Conservation (phyloP, 805 yeast species). For the Kodamaea hsintzibuensis region DNA sequence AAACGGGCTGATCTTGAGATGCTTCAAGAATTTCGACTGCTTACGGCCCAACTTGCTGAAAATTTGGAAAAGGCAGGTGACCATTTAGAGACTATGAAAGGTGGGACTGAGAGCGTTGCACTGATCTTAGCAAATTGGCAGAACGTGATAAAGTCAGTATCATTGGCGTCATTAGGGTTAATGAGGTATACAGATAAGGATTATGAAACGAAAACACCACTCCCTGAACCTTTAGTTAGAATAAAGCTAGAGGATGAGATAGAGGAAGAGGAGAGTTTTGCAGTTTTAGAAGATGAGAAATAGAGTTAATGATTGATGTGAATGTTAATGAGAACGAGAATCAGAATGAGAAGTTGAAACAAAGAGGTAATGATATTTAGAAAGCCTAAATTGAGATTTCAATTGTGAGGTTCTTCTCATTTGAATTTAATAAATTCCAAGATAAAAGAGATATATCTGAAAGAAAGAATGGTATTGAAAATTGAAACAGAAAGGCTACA, state of each 20-base stretch:
- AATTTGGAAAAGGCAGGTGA: constrained; percentile 51
- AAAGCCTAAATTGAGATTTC: too few species aligned
- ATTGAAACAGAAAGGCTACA: too few species aligned
- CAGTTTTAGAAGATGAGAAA: not conserved
- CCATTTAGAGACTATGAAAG: constrained; percentile 48
- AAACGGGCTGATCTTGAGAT: constrained; percentile 53
- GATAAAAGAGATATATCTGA: too few species aligned
- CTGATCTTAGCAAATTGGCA: constrained; percentile 65
- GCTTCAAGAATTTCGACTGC: constrained; percentile 47
- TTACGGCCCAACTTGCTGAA: constrained; percentile 45
- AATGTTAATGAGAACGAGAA: too few species aligned
- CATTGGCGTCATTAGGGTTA: constrained; percentile 59
- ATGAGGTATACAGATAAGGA: constrained; percentile 44
- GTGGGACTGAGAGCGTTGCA: constrained; percentile 63
- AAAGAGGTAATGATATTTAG: too few species aligned
- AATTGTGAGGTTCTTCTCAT: too few species aligned
- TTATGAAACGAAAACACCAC: constrained; percentile 44
- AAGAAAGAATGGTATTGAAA: too few species aligned
- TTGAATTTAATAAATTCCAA: too few species aligned
- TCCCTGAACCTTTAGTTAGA: constrained; percentile 68
- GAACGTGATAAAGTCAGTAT: constrained; percentile 57
- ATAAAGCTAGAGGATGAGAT: constrained; percentile 50
- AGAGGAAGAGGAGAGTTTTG: constrained; percentile 11
- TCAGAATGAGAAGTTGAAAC: too few species aligned
- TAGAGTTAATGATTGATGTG: not conserved